Base-by-base conservation (phyloP, 495 filamentous ascomycete species). In the Neurospora tetraspora region DNA sequence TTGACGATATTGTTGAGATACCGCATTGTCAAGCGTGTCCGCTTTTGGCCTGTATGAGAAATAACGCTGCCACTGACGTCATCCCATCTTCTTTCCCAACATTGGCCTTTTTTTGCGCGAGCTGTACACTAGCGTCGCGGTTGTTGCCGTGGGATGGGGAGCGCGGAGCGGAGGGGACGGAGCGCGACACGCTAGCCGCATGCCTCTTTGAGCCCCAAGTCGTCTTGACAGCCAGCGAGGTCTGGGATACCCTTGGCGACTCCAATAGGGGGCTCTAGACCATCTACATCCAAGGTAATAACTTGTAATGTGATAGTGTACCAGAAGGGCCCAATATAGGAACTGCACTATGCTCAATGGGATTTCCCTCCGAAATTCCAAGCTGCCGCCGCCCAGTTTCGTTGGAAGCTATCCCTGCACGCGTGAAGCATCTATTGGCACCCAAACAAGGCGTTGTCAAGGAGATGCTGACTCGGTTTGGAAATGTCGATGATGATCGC, bases 41-140 rank as follows among this genome's bases (percentile, higher is more conserved):
- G 27, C 14, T 34, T 65, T 34, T 36, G 53, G 53, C 23, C 47
- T 14, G 53, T 65, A 16, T 34, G 27, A 36, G 27, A 65, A 18
- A 36, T 34, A 36, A 65, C 14, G 53, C 53, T 34, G 53, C 74
- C 71, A 59, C 72, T 61, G 73, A 77, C 76, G 76, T 77, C 76
- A 75, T 71, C 16, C 23, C 47, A 11, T 39, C 18, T 40, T 61
- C 65, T 59, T 16, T 61, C 47, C 47, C 47, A 61, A 65, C 47
- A 14, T 34, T 65, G 53, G 53, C 14, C 53, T 34, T 36, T 43
- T 43, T 47, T 31, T 31, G 23, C 53, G 53, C 14, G 14, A 65
- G 53, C 53, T 34, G 53, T 65, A 65, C 40, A 42, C 5, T 42
- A 36, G 43, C n/a, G 43, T 47, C 43, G 43, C 47, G 20, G 47